These are phyloP conservation scores for Cudoniella acicularis DNA, from an alignment of 495 filamentous ascomycete genomes.

Conservation along the genomic window DNA sequence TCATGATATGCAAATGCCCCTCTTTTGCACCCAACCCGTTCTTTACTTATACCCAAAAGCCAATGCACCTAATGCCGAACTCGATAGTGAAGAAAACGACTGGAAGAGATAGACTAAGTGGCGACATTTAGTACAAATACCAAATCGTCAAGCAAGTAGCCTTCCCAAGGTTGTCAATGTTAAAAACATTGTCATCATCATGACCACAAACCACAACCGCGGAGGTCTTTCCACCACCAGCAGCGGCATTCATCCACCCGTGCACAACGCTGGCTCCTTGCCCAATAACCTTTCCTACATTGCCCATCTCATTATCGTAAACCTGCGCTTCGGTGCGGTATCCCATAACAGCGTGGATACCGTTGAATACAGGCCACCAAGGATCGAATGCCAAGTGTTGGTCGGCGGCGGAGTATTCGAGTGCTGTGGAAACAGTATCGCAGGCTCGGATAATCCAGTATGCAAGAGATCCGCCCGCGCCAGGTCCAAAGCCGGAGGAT, in stretches of 20 bases:
- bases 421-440: not conserved
- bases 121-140: not conserved
- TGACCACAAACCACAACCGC: constrained; percentile 3
- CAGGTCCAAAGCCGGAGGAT: not conserved
- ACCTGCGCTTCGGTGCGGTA: constrained; percentile 2
- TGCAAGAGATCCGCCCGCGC: constrained; percentile 2
- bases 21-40: too few relatives aligned
- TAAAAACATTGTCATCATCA: constrained; percentile 1
- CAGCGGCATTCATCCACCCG: constrained; percentile 1
- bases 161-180: constrained; percentile 1
- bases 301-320: not conserved
- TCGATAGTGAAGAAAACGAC: too few relatives aligned
- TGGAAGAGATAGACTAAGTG: too few relatives aligned
- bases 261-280: not conserved
- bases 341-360: constrained; percentile 3
- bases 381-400: not conserved
- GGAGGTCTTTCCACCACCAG: not conserved
- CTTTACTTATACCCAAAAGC: too few relatives aligned
- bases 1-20: too few relatives aligned
- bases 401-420: not conserved
- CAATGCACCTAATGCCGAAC: too few relatives aligned
- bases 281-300: not conserved
- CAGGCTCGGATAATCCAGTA: constrained; percentile 10
- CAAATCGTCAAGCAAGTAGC: not conserved
- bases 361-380: constrained; percentile 5